These are phyloP conservation scores for Lentinula boryana DNA, from an alignment of 768 basidiomycete species.

Conservation along the genomic window DNA sequence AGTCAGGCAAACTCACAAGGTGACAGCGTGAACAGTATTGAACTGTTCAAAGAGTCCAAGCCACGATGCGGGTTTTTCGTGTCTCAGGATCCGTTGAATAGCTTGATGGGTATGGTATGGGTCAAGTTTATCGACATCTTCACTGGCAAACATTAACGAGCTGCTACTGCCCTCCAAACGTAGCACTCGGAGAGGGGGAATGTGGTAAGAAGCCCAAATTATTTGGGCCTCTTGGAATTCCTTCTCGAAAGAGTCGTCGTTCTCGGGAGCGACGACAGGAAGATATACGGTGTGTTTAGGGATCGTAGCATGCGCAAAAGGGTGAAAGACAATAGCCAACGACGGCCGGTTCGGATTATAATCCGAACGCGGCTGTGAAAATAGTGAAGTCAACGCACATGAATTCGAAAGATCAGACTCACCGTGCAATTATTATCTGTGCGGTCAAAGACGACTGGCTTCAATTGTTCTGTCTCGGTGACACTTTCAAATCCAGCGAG, in stretches of 20 bases:
- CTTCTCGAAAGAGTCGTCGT: constrained; percentile 21
- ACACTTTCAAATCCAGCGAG: constrained; percentile 8
- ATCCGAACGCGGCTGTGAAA: constrained; percentile 8
- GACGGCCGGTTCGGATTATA: constrained; percentile 40
- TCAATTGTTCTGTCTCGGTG: constrained; percentile 17
- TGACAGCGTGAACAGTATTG: constrained; percentile 52
- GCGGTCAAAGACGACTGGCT: constrained; percentile 27
- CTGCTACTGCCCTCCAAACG: constrained; percentile 26
- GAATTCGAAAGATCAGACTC: constrained; percentile 17
- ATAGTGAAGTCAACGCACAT: constrained; percentile 31
- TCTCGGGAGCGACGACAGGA: constrained; percentile 38
- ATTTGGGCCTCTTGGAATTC: constrained; percentile 26
- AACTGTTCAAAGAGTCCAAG: constrained; percentile 29
- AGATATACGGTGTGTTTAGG: constrained; percentile 47
- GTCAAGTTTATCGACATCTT: constrained; percentile 36
- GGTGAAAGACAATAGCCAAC: constrained; percentile 64
- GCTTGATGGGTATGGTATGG: constrained; percentile 35
- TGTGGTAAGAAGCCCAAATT: constrained; percentile 36
- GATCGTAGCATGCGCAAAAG: constrained; percentile 32
- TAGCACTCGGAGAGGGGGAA: constrained; percentile 35
- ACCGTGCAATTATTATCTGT: constrained; percentile 25
- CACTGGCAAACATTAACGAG: constrained; percentile 39
- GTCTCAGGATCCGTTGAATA: constrained; percentile 38
- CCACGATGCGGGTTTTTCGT: constrained; percentile 20
- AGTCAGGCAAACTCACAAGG: constrained; percentile 44